A percentile compares a stretch with the other conserved stretches of the same genome.
Conservation (phyloP, 2,329 filamentous ascomycete genomes). For the Fusarium armeniacum region DNA sequence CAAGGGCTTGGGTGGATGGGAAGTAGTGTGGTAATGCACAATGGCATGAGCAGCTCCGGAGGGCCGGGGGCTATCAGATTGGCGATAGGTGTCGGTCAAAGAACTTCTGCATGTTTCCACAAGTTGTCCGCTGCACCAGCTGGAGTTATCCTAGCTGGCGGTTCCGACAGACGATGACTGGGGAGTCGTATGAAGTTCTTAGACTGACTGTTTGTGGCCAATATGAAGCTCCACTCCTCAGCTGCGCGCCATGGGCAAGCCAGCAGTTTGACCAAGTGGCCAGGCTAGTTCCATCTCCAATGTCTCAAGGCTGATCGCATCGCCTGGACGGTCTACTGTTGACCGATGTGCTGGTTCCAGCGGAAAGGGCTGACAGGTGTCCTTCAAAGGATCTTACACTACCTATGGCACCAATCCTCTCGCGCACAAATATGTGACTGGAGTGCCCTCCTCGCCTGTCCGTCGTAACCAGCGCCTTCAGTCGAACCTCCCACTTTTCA, state of each 20-base stretch:
- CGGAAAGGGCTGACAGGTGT: slow-evolving; percentile 79
- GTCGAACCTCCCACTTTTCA: slow-evolving; percentile 64
- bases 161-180: slow-evolving; percentile 61
- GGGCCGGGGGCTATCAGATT: slow-evolving; percentile 61
- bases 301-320: slow-evolving; percentile 49
- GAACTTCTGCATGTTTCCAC: slow-evolving; percentile 64
- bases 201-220: slow-evolving; percentile 65
- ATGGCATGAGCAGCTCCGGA: slow-evolving; percentile 51
- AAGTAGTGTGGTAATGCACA: slow-evolving; percentile 34
- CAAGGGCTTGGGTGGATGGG: slow-evolving; percentile 46
- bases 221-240: slow-evolving; percentile 60
- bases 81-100: slow-evolving; percentile 56
- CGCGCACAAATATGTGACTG: slow-evolving; percentile 69
- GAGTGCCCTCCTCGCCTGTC: slow-evolving; percentile 67
- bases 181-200: slow-evolving; percentile 55
- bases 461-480: slow-evolving; percentile 54
- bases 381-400: slow-evolving; percentile 80
- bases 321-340: slow-evolving; percentile 56
- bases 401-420: slow-evolving; percentile 79
- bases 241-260: slow-evolving; percentile 34
- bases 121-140: slow-evolving; percentile 56
- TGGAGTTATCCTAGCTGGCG: slow-evolving; percentile 51
- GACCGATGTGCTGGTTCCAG: slow-evolving; percentile 74
- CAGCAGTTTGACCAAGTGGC: slow-evolving; percentile 43
- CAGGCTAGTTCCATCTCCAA: slow-evolving; percentile 45